phyloP scores from a whole-genome alignment of 495 filamentous ascomycete genomes.

The Penicillium flavigenum region DNA sequence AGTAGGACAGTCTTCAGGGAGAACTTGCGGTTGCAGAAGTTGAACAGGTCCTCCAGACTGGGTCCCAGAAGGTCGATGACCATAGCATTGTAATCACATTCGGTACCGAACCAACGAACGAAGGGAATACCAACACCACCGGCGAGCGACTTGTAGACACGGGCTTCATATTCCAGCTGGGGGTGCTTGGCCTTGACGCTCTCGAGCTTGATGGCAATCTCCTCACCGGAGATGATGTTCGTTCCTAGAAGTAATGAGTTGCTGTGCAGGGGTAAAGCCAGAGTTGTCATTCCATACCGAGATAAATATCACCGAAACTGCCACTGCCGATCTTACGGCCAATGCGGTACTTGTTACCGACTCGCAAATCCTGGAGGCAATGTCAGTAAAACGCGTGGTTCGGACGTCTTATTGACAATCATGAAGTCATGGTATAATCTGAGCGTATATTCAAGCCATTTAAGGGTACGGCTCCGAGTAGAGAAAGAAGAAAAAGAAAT shows the following conservation, averaged over 20 bases:
- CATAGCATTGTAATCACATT: slow-evolving; percentile 99
- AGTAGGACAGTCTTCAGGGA: slow-evolving; percentile 99
- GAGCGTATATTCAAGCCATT: not conserved
- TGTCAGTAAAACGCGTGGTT: slow-evolving; percentile 18
- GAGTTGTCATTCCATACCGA: slow-evolving; percentile 55
- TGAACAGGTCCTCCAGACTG: slow-evolving; percentile 99
- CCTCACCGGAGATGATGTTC: slow-evolving; percentile 99
- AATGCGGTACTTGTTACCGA: slow-evolving; percentile 99
- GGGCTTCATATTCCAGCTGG: slow-evolving; percentile 98
- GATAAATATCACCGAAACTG: slow-evolving; percentile 98
- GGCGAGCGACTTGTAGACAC: slow-evolving; percentile 98
- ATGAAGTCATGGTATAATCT: not conserved
- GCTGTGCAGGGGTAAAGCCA: not conserved
- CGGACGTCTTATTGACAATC: not conserved
- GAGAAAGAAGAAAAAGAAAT: not conserved
- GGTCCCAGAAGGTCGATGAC: slow-evolving; percentile 97
- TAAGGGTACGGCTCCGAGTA: not conserved
- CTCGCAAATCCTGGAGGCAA: slow-evolving; percentile 80
- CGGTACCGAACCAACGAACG: slow-evolving; percentile 99
- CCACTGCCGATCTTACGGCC: slow-evolving; percentile 99
- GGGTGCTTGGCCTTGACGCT: slow-evolving; percentile 99
- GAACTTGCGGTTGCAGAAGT: slow-evolving; percentile 99
- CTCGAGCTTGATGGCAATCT: slow-evolving; percentile 99
- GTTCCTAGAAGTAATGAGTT: slow-evolving; percentile 58
- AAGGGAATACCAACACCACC: slow-evolving; percentile 99